Conservation (phyloP, 768 basidiomycete species). For the Hemileccinum rubropunctum region DNA sequence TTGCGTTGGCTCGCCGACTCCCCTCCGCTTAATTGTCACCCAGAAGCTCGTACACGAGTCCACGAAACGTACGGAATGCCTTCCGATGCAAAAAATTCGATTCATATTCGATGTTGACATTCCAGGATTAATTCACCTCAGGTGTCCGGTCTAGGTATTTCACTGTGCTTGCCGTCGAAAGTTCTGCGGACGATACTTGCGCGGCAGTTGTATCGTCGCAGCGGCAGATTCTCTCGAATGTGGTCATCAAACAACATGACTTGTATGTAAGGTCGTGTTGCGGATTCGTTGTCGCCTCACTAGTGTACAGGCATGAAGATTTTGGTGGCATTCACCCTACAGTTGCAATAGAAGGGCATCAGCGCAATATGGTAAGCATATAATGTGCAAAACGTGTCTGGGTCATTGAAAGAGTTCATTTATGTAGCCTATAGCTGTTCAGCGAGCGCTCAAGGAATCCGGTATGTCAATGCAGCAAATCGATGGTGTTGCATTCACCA, state of each 20-base stretch:
- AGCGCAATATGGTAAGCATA: conserved; percentile 63
- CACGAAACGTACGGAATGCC: background rate
- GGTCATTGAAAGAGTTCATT: background rate
- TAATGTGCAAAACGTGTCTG: background rate
- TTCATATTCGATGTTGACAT: too few relatives aligned
- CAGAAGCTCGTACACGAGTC: background rate
- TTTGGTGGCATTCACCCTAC: conserved; percentile 75
- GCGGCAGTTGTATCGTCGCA: conserved; percentile 79
- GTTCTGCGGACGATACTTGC: conserved; percentile 93
- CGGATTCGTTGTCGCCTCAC: background rate
- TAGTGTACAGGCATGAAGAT: conserved; percentile 19
- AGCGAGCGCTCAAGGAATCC: conserved; percentile 65
- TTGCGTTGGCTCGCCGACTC: background rate
- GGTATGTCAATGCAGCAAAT: conserved; percentile 56
- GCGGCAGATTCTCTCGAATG: conserved; percentile 72
- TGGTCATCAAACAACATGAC: conserved; percentile 78
- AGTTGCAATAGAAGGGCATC: conserved; percentile 76
- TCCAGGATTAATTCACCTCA: background rate
- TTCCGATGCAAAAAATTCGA: background rate
- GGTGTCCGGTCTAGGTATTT: conserved; percentile 31
- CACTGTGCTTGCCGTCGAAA: conserved; percentile 76
- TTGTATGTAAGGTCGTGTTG: background rate
- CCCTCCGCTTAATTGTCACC: background rate
- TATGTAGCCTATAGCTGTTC: conserved; percentile 69
- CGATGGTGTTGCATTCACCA: conserved; percentile 88